Evolutionary conservation across 2,329 filamentous ascomycete species (phyloP).

Genomic region (Cladosporium sp.): DNA sequence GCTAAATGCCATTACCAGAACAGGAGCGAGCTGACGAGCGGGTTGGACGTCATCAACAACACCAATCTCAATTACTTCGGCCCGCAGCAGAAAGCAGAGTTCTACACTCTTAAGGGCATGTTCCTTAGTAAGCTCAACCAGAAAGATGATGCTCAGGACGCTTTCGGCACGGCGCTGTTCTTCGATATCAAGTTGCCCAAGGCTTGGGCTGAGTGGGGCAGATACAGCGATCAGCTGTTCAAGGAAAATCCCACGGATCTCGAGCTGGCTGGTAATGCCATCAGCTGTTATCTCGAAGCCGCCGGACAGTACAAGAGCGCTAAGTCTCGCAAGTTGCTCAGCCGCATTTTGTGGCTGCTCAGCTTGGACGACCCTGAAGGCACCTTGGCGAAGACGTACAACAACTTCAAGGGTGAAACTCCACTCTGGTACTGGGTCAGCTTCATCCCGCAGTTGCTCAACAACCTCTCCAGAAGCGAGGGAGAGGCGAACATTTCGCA

Average conservation of each 20-base stretch:
- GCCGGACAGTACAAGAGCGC: slow-evolving; percentile 95
- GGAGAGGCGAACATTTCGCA: slow-evolving; percentile 79
- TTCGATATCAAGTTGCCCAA: slow-evolving; percentile 95
- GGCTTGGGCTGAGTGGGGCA: slow-evolving; percentile 98
- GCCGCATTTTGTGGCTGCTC: slow-evolving; percentile 89
- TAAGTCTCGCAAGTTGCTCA: slow-evolving; percentile 90
- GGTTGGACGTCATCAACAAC: slow-evolving; percentile 97
- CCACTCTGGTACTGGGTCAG: slow-evolving; percentile 99
- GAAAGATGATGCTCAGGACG: slow-evolving; percentile 85
- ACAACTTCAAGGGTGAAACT: slow-evolving; percentile 95
- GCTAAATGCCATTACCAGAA: slow-evolving; percentile 99
- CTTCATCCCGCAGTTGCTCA: slow-evolving; percentile 93
- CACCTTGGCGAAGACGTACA: slow-evolving; percentile 78
- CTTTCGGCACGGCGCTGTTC: slow-evolving; percentile 90
- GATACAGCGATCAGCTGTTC: slow-evolving; percentile 95
- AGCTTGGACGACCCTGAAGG: slow-evolving; percentile 88
- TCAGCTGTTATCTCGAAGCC: slow-evolving; percentile 94
- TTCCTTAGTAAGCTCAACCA: slow-evolving; percentile 92
- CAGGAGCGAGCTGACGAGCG: slow-evolving; percentile 81
- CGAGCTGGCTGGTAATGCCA: slow-evolving; percentile 79
- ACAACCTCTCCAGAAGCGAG: slow-evolving; percentile 76
- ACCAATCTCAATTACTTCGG: slow-evolving; percentile 99
- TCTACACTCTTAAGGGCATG: slow-evolving; percentile 99
- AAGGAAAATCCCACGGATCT: slow-evolving; percentile 82
- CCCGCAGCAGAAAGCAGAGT: slow-evolving; percentile 92